A percentile compares a stretch with the other conserved stretches of the same genome.
phyloP scores from a whole-genome alignment of 2,329 filamentous ascomycete genomes.

The Beauveria sp. region DNA sequence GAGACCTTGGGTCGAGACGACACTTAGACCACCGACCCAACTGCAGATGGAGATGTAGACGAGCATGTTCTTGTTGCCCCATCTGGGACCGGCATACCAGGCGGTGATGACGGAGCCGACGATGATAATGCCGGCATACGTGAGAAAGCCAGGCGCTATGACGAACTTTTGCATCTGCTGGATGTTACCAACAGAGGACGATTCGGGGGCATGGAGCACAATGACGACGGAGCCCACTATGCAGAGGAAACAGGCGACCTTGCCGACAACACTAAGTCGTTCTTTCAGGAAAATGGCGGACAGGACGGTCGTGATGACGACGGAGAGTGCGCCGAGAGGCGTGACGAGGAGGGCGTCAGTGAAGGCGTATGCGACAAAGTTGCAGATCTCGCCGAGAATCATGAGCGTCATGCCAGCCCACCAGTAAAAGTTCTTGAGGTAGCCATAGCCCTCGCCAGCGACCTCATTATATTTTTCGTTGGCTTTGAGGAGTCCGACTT shows the following conservation, averaged over 20 bases:
- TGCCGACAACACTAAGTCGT: slow-evolving; percentile 87
- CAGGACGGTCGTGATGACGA: slow-evolving; percentile 84
- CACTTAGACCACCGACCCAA: slow-evolving; percentile 86
- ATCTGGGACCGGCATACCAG: slow-evolving; percentile 75
- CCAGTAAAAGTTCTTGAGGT: slow-evolving; percentile 92
- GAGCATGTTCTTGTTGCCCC: slow-evolving; percentile 95
- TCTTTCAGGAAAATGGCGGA: slow-evolving; percentile 96
- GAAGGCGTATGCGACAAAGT: slow-evolving; percentile 95
- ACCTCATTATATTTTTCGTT: slow-evolving; percentile 96
- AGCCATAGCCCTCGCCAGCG: slow-evolving; percentile 93
- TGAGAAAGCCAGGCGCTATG: slow-evolving; percentile 77
- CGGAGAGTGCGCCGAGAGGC: slow-evolving; percentile 80
- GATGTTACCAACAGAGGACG: slow-evolving; percentile 78
- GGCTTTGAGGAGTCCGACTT: slow-evolving; percentile 80
- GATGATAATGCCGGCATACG: slow-evolving; percentile 76
- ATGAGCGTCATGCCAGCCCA: slow-evolving; percentile 94
- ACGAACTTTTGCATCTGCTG: slow-evolving; percentile 89
- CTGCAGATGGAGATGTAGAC: slow-evolving; percentile 96
- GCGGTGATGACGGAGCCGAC: slow-evolving; percentile 65
- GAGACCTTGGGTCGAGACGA: slow-evolving; percentile 88
- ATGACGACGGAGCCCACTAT: slow-evolving; percentile 91
- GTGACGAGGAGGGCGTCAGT: slow-evolving; percentile 95
- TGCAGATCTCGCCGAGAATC: slow-evolving; percentile 94
- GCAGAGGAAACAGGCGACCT: slow-evolving; percentile 91
- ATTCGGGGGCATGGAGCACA: slow-evolving; percentile 81